Evolutionary conservation across 257 asterid species (phyloP), one percentile per base, ranked within the genome.

Genomic region (Echium plantagineum): DNA sequence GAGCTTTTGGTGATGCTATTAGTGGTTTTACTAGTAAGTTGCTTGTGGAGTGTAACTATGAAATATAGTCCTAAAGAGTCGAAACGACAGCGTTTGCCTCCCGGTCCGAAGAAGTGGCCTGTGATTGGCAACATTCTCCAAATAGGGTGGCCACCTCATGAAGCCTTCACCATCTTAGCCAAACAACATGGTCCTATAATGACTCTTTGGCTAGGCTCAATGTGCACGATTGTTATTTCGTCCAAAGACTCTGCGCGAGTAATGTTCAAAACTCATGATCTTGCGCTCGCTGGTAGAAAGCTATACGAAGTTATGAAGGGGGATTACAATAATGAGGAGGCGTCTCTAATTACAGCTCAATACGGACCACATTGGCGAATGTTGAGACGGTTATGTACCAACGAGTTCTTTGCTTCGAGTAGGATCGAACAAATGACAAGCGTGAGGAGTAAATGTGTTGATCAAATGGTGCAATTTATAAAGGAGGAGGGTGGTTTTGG

Each of bases 301-400:
- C 79, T 85, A 15, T 85, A 82, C 56, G 94, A 81, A 35, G 76
- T 88, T 10, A 87, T 87, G 94, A 81, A 81, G 58, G 91, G 91
- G 9, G 81, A 85, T 18, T 31, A 70, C n/a, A 79, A 74, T 51
- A 80, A 55, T 20, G 59, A 74, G 47, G 84, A 87, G 60, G 94
- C 91, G 13, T 87, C 96, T 3, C 78, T 87, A 53, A 82, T 87
- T 65, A 84, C 95, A 1, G 80, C 90, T 61, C 96, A 85, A 53
- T 77, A 82, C 58, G 96, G 96, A 8, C 85, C 82, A 0, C 89
- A 75, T 26, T 87, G 96, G 94, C 83, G 89, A 6, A 79, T 66
- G 58, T 66, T 87, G 20, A 69, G 89, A 22, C 79, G 85, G 2
- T 72, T 85, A 24, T 72, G 91, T 81, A 81, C 80, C 21, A 46